Evolutionary conservation across 352 stramenopile species (phyloP), one percentile per base, ranked within the genome.

Genomic region (Phytophthora megakarya): DNA sequence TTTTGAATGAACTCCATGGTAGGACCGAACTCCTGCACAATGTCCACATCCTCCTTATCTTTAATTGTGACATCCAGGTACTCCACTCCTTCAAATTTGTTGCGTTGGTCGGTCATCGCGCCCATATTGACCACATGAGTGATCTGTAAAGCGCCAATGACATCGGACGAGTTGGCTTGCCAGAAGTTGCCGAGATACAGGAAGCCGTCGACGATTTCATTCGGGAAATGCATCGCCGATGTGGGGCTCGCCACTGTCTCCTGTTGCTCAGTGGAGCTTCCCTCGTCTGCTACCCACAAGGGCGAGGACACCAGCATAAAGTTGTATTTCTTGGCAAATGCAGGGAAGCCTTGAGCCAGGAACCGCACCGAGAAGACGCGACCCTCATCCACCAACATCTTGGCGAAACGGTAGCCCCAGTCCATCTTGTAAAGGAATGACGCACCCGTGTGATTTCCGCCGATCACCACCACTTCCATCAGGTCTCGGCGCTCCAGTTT

Each of bases 111-210:
- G 0, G 70, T 88, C 26, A 85, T 81, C 9, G 82, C 81, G 18
- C 81, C 82, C 70, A 91, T 79, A 60, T 93, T 93, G 32, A 91
- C 68, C 9, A 93, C 56, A 62, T 93, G 81, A 2, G 84, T 91
- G 64, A 93, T 90, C 37, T 76, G 45, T 26, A 93, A 66, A 16
- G 76, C 71, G 3, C 61, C 32, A n/a, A 91, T 65, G 21, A 89
- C 76, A 10, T 78, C 65, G 0, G 63, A 25, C n/a, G 81, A 82
- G 39, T 86, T 88, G 28, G 84, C 84, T 70, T 93, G 84, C 84
- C 84, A 93, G 55, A 88, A 91, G 65, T 91, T 93, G 58, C 84
- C 84, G 18, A 93, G 61, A 23, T 74, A 93, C 16, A 93, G 59
- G n/a, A 90, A 88, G 3, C 61, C 72, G 16, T 89, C 75, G 45